phyloP scores from a whole-genome alignment of 805 yeast genomes.

The Cyberlindnera veronae region DNA sequence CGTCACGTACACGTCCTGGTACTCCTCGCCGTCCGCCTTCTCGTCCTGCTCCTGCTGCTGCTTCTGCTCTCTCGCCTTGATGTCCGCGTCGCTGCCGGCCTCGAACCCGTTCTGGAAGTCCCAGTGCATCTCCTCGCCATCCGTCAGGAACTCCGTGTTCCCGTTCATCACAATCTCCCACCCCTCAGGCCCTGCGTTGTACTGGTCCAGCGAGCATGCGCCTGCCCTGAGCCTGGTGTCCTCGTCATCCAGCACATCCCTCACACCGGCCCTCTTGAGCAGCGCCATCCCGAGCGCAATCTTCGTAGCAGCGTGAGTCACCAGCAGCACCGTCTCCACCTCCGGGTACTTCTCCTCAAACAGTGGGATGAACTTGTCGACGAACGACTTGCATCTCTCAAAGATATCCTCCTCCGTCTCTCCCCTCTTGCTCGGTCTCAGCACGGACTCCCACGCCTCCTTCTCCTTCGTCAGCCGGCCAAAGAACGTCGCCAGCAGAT shows the following conservation, averaged over 20 bases:
- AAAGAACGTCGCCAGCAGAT: constrained; percentile 51
- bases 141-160: constrained; percentile 58
- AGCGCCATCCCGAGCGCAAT: constrained; percentile 83
- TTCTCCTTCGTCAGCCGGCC: constrained; percentile 44
- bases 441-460: constrained; percentile 67
- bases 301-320: constrained; percentile 92
- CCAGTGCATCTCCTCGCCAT: constrained; percentile 96
- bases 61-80: constrained; percentile 45
- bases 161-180: constrained; percentile 72
- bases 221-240: constrained; percentile 63
- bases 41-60: constrained; percentile 16
- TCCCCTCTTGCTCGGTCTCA: constrained; percentile 73
- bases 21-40: constrained; percentile 28
- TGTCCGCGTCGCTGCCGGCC: constrained; percentile 89
- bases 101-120: constrained; percentile 71
- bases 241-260: constrained; percentile 47
- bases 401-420: too few relatives aligned
- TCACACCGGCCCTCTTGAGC: constrained; percentile 46
- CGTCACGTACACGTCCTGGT: constrained; percentile 49
- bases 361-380: constrained; percentile 53
- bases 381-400: constrained; percentile 52
- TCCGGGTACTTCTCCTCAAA: constrained; percentile 58
- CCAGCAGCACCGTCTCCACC: constrained; percentile 60
- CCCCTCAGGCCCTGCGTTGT: too few relatives aligned
- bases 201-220: constrained; percentile 79